These are phyloP conservation scores for Saitozyma podzolica DNA, from an alignment of 768 basidiomycete genomes.

Conservation along the genomic window DNA sequence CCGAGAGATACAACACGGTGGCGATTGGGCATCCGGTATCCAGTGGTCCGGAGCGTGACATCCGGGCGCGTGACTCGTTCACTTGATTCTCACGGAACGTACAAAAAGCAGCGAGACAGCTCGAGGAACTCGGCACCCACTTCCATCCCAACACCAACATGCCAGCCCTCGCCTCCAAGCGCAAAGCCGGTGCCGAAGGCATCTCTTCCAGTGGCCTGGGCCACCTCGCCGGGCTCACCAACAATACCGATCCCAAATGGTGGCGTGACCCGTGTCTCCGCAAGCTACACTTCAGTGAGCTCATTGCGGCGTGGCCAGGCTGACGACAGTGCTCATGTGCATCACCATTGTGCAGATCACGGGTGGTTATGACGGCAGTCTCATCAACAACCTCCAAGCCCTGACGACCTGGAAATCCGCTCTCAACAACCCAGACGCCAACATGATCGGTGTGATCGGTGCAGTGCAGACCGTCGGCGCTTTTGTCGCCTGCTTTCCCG, in stretches of 20 bases:
- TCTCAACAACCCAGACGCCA: slow-evolving; percentile 24
- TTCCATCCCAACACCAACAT: no score
- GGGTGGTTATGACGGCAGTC: slow-evolving; percentile 11
- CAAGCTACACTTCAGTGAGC: slow-evolving; percentile 14
- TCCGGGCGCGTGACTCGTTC: no score
- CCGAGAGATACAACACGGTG: no score
- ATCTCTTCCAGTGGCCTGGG: no score
- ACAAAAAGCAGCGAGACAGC: no score
- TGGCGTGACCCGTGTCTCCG: slow-evolving; percentile 20
- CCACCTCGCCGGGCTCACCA: no score
- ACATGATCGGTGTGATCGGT: slow-evolving; percentile 21
- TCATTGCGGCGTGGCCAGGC: slow-evolving; percentile 11
- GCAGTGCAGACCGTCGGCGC: slow-evolving; percentile 14
- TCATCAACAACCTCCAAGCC: slow-evolving; percentile 34
- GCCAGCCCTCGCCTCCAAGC: no score
- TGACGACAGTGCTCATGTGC: slow-evolving; percentile 15
- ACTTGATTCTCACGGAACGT: no score
- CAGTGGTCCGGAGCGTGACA: no score
- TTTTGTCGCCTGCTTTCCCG: not conserved
- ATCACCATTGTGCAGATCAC: not conserved
- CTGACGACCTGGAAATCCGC: slow-evolving; percentile 23
- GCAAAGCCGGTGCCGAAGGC: no score
- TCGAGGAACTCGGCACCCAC: no score
- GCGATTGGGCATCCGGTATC: no score
- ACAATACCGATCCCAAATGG: slow-evolving; percentile 23